Percentiles rank a stretch among this genome's conserved stretches.
phyloP scores from a whole-genome alignment of 345 rosid genomes.

The Syzygium aqueum region DNA sequence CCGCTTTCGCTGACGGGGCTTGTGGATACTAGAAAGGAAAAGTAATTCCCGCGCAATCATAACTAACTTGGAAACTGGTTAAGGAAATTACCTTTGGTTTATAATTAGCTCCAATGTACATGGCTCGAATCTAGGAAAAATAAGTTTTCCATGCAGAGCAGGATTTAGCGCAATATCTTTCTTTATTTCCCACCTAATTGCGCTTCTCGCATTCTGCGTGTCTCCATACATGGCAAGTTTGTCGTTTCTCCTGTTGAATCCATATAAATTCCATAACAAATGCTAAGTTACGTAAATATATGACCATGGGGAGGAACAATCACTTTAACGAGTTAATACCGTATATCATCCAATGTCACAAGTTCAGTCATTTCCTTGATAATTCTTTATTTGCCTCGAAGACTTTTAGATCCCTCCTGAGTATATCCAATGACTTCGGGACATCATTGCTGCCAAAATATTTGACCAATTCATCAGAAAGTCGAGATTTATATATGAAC shows the following conservation, averaged over 20 bases:
- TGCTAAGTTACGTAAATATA: neutral
- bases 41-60: neutral
- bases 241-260: conserved; percentile 29
- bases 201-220: conserved; percentile 23
- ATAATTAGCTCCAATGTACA: conserved; percentile 27
- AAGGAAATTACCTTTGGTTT: conserved; percentile 32
- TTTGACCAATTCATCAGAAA: neutral
- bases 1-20: neutral
- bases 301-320: neutral
- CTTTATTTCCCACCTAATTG: conserved; percentile 21
- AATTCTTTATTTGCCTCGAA: conserved; percentile 23
- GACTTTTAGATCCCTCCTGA: conserved; percentile 25
- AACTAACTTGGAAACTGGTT: neutral
- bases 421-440: neutral
- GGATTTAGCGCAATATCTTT: conserved; percentile 37
- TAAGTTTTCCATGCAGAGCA: conserved; percentile 23
- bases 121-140: conserved; percentile 21
- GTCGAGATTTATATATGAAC: neutral
- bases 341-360: conserved; percentile 17
- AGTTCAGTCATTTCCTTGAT: conserved; percentile 29
- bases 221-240: conserved; percentile 27
- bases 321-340: conserved; percentile 5
- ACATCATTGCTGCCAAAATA: neutral
- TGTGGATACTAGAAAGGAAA: neutral
- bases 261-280: neutral